Evolutionary conservation across 2,329 filamentous ascomycete species (phyloP).

Genomic region (Blumeria hordei): DNA sequence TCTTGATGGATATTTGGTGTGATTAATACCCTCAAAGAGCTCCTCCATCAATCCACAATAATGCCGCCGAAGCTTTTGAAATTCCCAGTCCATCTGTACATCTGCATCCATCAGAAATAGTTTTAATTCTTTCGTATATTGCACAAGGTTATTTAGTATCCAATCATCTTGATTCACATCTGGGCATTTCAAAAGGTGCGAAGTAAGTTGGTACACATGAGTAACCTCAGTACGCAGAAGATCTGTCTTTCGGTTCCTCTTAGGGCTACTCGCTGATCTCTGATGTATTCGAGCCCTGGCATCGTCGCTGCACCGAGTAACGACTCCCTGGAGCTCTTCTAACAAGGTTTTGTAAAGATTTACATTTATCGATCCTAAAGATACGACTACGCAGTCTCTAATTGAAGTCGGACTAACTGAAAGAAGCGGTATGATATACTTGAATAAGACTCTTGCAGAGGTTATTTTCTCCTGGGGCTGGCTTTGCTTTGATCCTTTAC

Average conservation of each 20-base stretch:
- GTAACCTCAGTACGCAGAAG: slow-evolving; percentile 81
- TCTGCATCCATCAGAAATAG: slow-evolving; percentile 88
- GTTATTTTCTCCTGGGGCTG: slow-evolving; percentile 55
- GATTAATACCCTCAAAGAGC: slow-evolving; percentile 74
- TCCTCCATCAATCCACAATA: slow-evolving; percentile 90
- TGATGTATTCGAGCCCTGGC: slow-evolving; percentile 71
- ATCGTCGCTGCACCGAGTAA: slow-evolving; percentile 69
- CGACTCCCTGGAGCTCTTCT: slow-evolving; percentile 71
- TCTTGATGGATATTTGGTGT: slow-evolving; percentile 57
- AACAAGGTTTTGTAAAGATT: slow-evolving; percentile 80
- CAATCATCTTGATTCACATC: slow-evolving; percentile 71
- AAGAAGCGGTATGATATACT: slow-evolving; percentile 70
- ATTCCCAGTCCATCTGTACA: slow-evolving; percentile 84
- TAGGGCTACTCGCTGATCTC: slow-evolving; percentile 59
- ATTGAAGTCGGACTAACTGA: slow-evolving; percentile 60
- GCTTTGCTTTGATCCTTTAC: slow-evolving; percentile 55
- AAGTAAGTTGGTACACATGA: slow-evolving; percentile 83
- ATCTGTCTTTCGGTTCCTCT: slow-evolving; percentile 64
- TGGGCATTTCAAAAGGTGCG: slow-evolving; percentile 59
- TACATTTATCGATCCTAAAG: slow-evolving; percentile 82
- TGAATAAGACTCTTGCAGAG: slow-evolving; percentile 72
- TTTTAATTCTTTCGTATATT: slow-evolving; percentile 77
- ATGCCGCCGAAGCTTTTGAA: slow-evolving; percentile 72
- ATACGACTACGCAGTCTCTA: slow-evolving; percentile 70
- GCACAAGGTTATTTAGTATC: slow-evolving; percentile 69